phyloP scores from a whole-genome alignment of 139 green algal species.

The Chlorella sp. region DNA sequence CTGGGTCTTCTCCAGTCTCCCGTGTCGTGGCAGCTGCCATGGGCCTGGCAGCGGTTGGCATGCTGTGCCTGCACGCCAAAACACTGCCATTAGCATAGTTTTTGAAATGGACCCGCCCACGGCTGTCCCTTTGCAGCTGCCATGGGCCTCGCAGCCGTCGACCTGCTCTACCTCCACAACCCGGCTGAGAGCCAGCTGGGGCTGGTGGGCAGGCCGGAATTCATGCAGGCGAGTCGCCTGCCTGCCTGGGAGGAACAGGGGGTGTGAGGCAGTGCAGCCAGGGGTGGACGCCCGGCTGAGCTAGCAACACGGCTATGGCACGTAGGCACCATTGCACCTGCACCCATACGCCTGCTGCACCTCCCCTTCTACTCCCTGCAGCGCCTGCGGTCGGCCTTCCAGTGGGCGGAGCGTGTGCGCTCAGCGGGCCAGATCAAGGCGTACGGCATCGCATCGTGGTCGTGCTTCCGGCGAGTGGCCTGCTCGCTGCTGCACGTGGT shows the following conservation, averaged over 20 bases:
- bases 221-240: constrained; percentile 29
- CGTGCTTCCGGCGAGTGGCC: constrained; percentile 58
- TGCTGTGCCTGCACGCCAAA: constrained; percentile 84
- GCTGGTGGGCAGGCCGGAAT: constrained; percentile 38
- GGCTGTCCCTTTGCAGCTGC: neutral
- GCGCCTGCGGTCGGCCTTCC: constrained; percentile 46
- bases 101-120: too few relatives aligned
- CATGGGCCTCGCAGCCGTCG: constrained; percentile 64
- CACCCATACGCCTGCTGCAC: too few relatives aligned
- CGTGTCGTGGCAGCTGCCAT: constrained; percentile 40
- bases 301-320: too few relatives aligned
- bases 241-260: too few relatives aligned
- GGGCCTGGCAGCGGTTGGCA: constrained; percentile 64
- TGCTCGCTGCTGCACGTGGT: neutral
- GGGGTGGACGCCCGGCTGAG: too few relatives aligned
- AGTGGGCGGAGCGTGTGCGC: constrained; percentile 28
- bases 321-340: too few relatives aligned
- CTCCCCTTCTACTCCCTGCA: neutral
- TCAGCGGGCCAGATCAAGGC: constrained; percentile 40
- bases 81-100: too few relatives aligned
- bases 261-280: too few relatives aligned
- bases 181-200: constrained; percentile 64
- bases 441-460: constrained; percentile 78
- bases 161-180: constrained; percentile 84
- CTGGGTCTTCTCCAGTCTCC: too few relatives aligned